Evolutionary conservation across 106 monocot species (phyloP), one percentile per base, ranked within the genome.

Genomic region (Posidonia australis): DNA sequence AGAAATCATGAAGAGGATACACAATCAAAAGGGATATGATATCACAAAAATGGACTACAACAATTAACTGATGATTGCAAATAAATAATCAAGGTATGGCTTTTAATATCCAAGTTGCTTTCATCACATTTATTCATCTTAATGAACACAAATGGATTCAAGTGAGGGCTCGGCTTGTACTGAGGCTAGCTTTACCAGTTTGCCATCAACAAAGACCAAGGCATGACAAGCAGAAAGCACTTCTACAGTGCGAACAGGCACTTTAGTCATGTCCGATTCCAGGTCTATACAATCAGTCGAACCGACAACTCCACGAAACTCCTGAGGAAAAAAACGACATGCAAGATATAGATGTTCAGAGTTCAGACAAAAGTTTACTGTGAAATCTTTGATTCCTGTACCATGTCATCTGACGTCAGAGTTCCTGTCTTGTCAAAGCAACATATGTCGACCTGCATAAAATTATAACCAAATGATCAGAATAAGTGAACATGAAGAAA

Each of bases 391-490:
- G 20, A 17, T 26, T 14, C 19, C 18, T 13, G 21, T 91, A 98
- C 98, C 98, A 98, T 98, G 74, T 98, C 98, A 88, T 98, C 98
- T 68, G 98, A 98, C 67, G 98, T 98, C 20, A 98, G 82, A 63
- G 98, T 98, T 74, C 98, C 98, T 36, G 98, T 98, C 66, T 98
- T 98, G 64, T 98, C 98, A 74, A 98, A 98, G 77, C 98, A 98
- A 67, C 98, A 98, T 69, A 98, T 91, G 73, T 98, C 98, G 74
- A 98, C 96, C 96, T 96, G 84, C 55, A 83, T 5, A 44, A 75
- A 22, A 58, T 36, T 46, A 47, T 17, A 55, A 23, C 17, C 30
- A 55, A 67, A 24, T 11, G 29, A 36, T 3, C 60, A 0, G n/a
- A 58, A 44, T 42, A 41, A 18, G 13, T 7, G 36, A 24, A 16